Evolutionary conservation across 208 protist species (phyloP).

Genomic region (Sergeia podlipaevii): DNA sequence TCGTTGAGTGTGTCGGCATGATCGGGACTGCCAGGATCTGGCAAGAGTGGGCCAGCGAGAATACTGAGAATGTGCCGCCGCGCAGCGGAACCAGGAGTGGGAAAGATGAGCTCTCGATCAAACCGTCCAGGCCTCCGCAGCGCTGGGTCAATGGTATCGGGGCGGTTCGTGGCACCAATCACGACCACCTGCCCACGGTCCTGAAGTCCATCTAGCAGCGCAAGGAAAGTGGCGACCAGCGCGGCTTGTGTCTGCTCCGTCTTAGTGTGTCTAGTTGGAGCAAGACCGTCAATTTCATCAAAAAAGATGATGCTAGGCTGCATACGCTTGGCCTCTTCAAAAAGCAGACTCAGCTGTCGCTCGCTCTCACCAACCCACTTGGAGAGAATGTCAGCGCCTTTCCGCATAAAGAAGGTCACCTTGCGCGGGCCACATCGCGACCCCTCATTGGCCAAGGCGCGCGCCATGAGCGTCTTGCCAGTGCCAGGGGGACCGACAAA

Average conservation of each 20-base stretch:
- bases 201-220: slow-evolving; percentile 94
- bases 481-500: slow-evolving; percentile 99
- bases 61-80: slow-evolving; percentile 93
- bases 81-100: slow-evolving; percentile 64
- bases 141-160: slow-evolving; percentile 95
- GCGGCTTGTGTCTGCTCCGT: slow-evolving; percentile 81
- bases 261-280: slow-evolving; percentile 70
- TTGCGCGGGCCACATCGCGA: slow-evolving; percentile 84
- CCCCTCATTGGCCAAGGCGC: slow-evolving; percentile 99
- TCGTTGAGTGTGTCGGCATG: slow-evolving; percentile 54
- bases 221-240: slow-evolving; percentile 90
- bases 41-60: slow-evolving; percentile 96
- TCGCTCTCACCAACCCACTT: slow-evolving; percentile 99
- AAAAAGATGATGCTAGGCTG: slow-evolving; percentile 99
- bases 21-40: slow-evolving; percentile 98
- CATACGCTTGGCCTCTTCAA: slow-evolving; percentile 94
- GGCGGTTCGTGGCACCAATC: slow-evolving; percentile 95
- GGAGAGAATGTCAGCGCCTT: slow-evolving; percentile 95
- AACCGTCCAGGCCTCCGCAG: slow-evolving; percentile 96
- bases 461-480: slow-evolving; percentile 99
- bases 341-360: slow-evolving; percentile 95
- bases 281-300: slow-evolving; percentile 99
- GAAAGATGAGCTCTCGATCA: slow-evolving; percentile 95
- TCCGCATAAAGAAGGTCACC: slow-evolving; percentile 97
- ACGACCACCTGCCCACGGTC: slow-evolving; percentile 91